Evolutionary conservation across 2,329 filamentous ascomycete genomes (phyloP).

Genomic region (Fusarium sp.): DNA sequence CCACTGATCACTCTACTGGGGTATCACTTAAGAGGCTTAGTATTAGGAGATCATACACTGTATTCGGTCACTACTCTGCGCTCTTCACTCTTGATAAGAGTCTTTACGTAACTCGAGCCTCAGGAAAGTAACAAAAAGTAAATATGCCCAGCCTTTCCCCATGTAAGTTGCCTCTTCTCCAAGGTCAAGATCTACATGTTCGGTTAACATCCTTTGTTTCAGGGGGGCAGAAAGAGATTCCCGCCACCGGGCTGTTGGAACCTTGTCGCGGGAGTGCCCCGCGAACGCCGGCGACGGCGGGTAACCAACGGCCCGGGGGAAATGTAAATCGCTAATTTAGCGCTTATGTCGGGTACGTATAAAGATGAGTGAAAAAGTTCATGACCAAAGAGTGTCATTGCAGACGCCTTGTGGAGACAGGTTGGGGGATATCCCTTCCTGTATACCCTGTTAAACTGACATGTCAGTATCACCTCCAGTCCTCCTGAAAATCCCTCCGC

Average conservation of each 20-base stretch:
- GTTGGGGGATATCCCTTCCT: not conserved
- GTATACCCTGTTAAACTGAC: not conserved
- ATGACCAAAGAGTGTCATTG: not conserved
- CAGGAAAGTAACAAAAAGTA: not conserved
- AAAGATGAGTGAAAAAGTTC: not conserved
- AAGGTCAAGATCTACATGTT: not conserved
- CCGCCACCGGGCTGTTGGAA: not conserved
- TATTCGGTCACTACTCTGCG: not conserved
- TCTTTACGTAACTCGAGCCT: not conserved
- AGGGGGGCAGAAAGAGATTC: not conserved
- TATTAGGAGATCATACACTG: not conserved
- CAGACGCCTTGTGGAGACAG: not conserved
- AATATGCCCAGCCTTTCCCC: not conserved
- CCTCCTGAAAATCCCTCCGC: not conserved
- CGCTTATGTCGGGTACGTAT: not conserved
- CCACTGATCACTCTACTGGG: not conserved
- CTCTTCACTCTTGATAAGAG: not conserved
- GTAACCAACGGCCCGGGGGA: not conserved
- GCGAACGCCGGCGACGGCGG: not conserved
- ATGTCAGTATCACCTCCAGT: not conserved
- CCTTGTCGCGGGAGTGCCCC: not conserved
- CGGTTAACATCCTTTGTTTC: not conserved
- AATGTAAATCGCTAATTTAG: not conserved
- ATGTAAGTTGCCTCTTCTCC: not conserved
- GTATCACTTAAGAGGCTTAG: not conserved